Conservation (phyloP, 2,329 filamentous ascomycete species). For the Setomelanomma holmii region DNA sequence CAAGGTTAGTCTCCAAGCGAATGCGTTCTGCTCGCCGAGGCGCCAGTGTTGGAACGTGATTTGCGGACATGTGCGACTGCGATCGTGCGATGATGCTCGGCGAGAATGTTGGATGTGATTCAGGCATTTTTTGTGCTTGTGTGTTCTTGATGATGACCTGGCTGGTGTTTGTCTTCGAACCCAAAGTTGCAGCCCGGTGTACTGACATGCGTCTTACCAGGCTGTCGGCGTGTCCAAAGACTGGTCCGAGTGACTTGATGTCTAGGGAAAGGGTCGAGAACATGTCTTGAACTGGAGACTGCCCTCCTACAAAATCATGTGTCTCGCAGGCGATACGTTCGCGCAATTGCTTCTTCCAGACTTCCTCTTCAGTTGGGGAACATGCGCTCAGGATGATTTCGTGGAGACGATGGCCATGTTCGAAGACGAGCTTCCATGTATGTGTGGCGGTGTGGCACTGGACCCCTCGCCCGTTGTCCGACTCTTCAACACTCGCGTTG, state of each 20-base stretch:
- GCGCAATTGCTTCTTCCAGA: slow-evolving; percentile 77
- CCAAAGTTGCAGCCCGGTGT: slow-evolving; percentile 77
- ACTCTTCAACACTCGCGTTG: slow-evolving; percentile 71
- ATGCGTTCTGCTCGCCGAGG: slow-evolving; percentile 78
- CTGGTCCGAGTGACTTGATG: slow-evolving; percentile 75
- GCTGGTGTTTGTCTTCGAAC: slow-evolving; percentile 70
- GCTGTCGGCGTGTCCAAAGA: slow-evolving; percentile 74
- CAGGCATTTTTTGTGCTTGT: slow-evolving; percentile 67
- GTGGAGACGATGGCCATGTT: slow-evolving; percentile 76
- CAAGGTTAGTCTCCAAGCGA: slow-evolving; percentile 74
- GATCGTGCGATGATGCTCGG: slow-evolving; percentile 74
- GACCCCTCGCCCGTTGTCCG: slow-evolving; percentile 81
- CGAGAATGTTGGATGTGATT: slow-evolving; percentile 53
- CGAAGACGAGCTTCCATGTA: slow-evolving; percentile 92
- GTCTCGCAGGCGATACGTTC: slow-evolving; percentile 59
- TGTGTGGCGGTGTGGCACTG: slow-evolving; percentile 86
- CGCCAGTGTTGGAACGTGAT: slow-evolving; percentile 71
- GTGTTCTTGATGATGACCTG: slow-evolving; percentile 91
- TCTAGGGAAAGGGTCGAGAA: slow-evolving; percentile 72
- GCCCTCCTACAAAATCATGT: slow-evolving; percentile 59
- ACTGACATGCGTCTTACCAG: slow-evolving; percentile 75
- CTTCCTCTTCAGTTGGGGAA: slow-evolving; percentile 76
- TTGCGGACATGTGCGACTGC: slow-evolving; percentile 77
- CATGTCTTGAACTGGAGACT: slow-evolving; percentile 56
- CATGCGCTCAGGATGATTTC: slow-evolving; percentile 90